Base-by-base conservation (phyloP, 257 asterid genomes). In the Lavandula angustifolia region DNA sequence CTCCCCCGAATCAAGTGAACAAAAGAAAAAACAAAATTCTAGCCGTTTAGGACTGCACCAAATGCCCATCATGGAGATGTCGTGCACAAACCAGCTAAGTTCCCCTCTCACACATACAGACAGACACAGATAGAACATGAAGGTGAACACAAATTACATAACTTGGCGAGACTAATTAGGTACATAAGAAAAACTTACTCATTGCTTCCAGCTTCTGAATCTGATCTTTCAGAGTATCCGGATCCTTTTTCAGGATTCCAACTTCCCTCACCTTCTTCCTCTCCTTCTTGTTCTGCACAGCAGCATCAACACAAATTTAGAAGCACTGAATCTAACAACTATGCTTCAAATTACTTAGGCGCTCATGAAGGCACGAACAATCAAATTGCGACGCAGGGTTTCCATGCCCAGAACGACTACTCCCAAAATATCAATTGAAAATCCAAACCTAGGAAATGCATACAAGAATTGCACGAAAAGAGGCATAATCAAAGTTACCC, bases 181-280 rank as follows among this genome's bases (percentile, higher is more conserved):
- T 18, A 9, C 38, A 27, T 37, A 43, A 5, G 9, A 17, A 13
- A 38, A 33, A 79, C 94, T 82, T 80, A 89, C 96, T 91, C 96
- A 84, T 82, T 27, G 80, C 84, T 76, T 91, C 97, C 72, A 91
- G 86, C 78, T 87, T 91, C 51, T 82, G 75, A 75, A 87, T 91
- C 80, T 91, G 97, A 0, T 91, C 96, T 56, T 52, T 84, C 60
- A 91, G 74, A 42, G 91, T 73, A 14, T 91, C 97, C 0, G 97
- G 97, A 78, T 91, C 96, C 83, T 91, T 91, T 83, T 91, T 91
- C 85, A 91, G 74, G 60, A 91, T 85, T 18, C 97, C 97, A 60
- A 91, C 97, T 68, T 91, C 97, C 73, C 97, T 84, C 74, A 91
- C 97, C 81, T 88, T 91, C 87, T 91, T 91, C 78, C 97, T 60